These are phyloP conservation scores for Citrullus mucosospermus DNA, from an alignment of 306 rosid species.

Conservation along the genomic window DNA sequence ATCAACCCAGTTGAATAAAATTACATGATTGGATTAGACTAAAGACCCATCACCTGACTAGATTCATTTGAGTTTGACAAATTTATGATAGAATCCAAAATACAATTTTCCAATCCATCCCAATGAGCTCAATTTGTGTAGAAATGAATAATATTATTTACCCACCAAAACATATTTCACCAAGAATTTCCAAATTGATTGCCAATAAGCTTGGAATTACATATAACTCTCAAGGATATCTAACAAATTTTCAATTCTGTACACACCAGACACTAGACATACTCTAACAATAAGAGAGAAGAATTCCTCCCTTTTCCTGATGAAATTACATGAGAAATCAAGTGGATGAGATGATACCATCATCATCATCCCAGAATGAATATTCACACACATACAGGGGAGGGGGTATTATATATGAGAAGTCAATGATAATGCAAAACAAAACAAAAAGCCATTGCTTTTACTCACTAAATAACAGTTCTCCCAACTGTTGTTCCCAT, in stretches of 20 bases:
- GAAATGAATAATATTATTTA: not conserved
- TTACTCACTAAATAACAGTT: constrained; percentile 8
- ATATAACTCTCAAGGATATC: too few relatives aligned
- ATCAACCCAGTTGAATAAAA: not conserved
- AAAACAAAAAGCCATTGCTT: not conserved
- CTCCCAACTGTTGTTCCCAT: constrained; percentile 30
- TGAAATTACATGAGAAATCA: not conserved
- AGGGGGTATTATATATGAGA: too few relatives aligned
- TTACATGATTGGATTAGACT: not conserved
- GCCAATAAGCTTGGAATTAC: not conserved
- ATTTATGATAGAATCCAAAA: not conserved
- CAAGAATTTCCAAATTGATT: not conserved
- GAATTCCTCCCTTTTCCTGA: not conserved
- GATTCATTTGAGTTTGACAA: not conserved
- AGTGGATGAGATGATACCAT: constrained; percentile 2
- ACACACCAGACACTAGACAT: too few relatives aligned
- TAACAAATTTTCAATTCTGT: too few relatives aligned
- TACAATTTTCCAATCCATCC: not conserved
- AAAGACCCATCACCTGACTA: not conserved
- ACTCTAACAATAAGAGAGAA: not conserved
- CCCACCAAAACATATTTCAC: not conserved
- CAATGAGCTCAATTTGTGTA: not conserved
- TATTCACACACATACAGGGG: not conserved
- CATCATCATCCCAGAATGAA: not conserved
- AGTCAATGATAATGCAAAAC: not conserved